phyloP scores from a whole-genome alignment of 179 eudicot species.

The Actinidia arguta region DNA sequence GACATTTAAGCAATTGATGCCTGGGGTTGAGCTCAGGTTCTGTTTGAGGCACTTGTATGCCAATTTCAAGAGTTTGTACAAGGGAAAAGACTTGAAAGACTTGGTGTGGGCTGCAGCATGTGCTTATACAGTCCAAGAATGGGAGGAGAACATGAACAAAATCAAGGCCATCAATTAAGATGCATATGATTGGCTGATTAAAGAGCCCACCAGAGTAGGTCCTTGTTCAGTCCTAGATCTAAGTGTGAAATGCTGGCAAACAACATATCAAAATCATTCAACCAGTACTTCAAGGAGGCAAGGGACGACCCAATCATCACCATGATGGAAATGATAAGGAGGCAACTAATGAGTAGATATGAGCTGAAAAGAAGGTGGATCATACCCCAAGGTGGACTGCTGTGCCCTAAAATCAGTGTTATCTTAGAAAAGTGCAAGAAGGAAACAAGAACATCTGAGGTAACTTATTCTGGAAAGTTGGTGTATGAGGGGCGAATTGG shows the following conservation, averaged over 20 bases:
- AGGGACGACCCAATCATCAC: neutral
- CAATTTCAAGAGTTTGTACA: neutral
- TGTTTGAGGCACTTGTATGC: slow-evolving; percentile 4
- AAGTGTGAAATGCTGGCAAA: neutral
- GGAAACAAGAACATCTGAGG: neutral
- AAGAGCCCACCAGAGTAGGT: neutral
- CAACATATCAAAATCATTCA: neutral
- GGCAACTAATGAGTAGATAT: neutral
- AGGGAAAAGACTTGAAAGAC: neutral
- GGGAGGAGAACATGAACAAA: neutral
- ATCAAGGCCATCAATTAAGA: neutral
- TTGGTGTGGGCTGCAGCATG: neutral
- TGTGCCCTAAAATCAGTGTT: neutral
- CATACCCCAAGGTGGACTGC: neutral
- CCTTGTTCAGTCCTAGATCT: neutral
- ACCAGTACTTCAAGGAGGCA: neutral
- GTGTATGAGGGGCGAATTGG: neutral
- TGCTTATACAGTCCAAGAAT: neutral
- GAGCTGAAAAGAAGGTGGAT: neutral
- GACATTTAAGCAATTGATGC: neutral
- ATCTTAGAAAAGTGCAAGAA: neutral
- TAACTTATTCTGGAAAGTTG: neutral
- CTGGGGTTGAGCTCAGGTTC: neutral
- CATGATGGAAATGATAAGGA: slow-evolving; percentile 1
- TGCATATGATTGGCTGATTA: neutral